These are phyloP conservation scores for Diplotaxis tenuifolia DNA, from an alignment of 345 rosid genomes.

Conservation along the genomic window DNA sequence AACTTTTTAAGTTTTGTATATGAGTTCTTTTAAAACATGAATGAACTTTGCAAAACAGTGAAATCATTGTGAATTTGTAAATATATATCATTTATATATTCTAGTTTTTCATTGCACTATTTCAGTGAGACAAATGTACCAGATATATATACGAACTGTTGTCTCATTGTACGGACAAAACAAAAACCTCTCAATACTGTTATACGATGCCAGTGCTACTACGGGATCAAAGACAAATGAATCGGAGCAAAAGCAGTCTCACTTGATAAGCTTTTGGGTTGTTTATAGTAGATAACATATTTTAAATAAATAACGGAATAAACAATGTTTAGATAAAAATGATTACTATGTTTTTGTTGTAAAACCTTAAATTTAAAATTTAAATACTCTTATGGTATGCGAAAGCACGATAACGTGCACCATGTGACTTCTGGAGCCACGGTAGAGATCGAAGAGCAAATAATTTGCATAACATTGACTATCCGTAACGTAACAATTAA, in stretches of 20 bases:
- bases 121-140: background rate
- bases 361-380: background rate
- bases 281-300: background rate
- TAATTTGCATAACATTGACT: slow-evolving; percentile 8
- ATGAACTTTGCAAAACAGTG: background rate
- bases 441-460: slow-evolving; percentile 9
- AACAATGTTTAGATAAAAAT: background rate
- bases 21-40: background rate
- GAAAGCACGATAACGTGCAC: slow-evolving; percentile 28
- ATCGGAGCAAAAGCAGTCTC: background rate
- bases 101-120: background rate
- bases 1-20: background rate
- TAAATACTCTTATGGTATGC: slow-evolving; percentile 7
- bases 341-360: background rate
- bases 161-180: background rate
- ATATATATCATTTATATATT: background rate
- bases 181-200: background rate
- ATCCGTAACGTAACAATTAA: too few species aligned
- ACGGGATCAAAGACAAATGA: background rate
- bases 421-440: slow-evolving; percentile 29
- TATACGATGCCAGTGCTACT: background rate
- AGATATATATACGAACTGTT: background rate
- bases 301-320: background rate
- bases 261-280: background rate
- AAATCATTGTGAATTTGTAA: background rate